Evolutionary conservation across 306 rosid genomes (phyloP).

Genomic region (Benincasa hispida): DNA sequence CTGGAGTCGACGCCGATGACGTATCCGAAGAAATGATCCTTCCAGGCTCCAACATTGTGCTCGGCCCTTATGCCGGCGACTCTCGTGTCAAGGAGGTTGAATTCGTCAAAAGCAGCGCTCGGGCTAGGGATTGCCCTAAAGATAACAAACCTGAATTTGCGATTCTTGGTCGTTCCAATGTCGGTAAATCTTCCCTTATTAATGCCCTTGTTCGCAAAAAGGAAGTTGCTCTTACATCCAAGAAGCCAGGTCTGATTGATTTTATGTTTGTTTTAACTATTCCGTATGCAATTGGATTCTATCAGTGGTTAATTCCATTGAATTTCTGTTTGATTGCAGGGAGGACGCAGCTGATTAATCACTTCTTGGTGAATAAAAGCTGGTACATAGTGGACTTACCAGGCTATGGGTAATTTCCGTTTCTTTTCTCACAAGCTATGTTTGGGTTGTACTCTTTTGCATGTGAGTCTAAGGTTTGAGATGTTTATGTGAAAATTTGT

Average conservation of each 20-base stretch:
- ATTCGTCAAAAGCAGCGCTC: slow-evolving; percentile 70
- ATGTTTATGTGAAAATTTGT: neutral
- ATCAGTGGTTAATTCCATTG: too few species aligned
- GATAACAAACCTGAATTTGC: slow-evolving; percentile 76
- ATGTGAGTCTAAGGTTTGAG: too few species aligned
- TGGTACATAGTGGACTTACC: slow-evolving; percentile 97
- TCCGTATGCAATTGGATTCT: too few species aligned
- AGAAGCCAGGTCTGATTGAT: slow-evolving; percentile 58
- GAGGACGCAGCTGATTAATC: slow-evolving; percentile 90
- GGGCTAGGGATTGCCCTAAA: slow-evolving; percentile 67
- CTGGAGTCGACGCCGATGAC: slow-evolving; percentile 51
- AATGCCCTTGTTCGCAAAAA: slow-evolving; percentile 77
- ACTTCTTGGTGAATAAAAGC: slow-evolving; percentile 79
- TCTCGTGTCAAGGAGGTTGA: slow-evolving; percentile 60
- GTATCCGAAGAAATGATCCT: slow-evolving; percentile 54
- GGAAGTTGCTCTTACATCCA: slow-evolving; percentile 85
- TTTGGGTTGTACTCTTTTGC: neutral
- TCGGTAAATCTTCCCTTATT: slow-evolving; percentile 87
- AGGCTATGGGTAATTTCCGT: slow-evolving; percentile 63
- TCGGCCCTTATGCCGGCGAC: slow-evolving; percentile 87
- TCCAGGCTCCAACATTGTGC: slow-evolving; percentile 64
- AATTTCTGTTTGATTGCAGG: slow-evolving; percentile 29
- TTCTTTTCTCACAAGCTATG: neutral
- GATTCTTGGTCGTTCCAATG: slow-evolving; percentile 82
- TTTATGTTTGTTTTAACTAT: neutral